Evolutionary conservation across 495 filamentous ascomycete genomes (phyloP), one percentile per base, ranked within the genome.

Genomic region (Penicillium arizonense): DNA sequence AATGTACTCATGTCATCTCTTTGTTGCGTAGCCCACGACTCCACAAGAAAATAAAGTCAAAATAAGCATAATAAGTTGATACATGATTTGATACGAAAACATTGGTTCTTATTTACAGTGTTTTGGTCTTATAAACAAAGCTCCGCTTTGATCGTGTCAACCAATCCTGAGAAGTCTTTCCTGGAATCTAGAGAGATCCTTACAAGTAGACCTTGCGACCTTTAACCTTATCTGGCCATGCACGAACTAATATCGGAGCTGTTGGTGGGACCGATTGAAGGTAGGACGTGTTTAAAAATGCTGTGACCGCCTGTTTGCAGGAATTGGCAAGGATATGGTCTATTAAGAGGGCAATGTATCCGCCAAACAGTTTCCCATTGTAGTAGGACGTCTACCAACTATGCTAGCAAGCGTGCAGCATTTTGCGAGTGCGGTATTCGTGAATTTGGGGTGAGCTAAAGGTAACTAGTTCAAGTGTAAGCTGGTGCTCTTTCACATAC

Each of bases 341-440:
- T 40, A 55, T 55, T 9, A 55, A 30, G 11, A 55, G 20, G 3
- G 53, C 41, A 24, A 44, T 33, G 14, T 55, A 55, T 32, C 53
- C 53, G 13, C 53, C 53, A 23, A 48, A 47, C 39, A 55, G 21
- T 44, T 50, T 55, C n/a, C 40, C 46, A 20, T 40, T 11, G 46
- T 50, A 50, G 26, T 55, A 55, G 23, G 46, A 55, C 28, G 50
- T 55, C 13, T 55, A n/a, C n/a, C n/a, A n/a, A n/a, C n/a, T n/a
- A n/a, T n/a, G n/a, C n/a, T n/a, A n/a, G n/a, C n/a, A n/a, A n/a
- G n/a, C n/a, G n/a, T n/a, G n/a, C n/a, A n/a, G n/a, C n/a, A n/a
- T n/a, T n/a, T n/a, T n/a, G n/a, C n/a, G n/a, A n/a, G n/a, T n/a
- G n/a, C n/a, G n/a, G n/a, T n/a, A n/a, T n/a, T n/a, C n/a, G n/a